Evolutionary conservation across 75 land plant genomes (phyloP).

Genomic region (Larix kaempferi): DNA sequence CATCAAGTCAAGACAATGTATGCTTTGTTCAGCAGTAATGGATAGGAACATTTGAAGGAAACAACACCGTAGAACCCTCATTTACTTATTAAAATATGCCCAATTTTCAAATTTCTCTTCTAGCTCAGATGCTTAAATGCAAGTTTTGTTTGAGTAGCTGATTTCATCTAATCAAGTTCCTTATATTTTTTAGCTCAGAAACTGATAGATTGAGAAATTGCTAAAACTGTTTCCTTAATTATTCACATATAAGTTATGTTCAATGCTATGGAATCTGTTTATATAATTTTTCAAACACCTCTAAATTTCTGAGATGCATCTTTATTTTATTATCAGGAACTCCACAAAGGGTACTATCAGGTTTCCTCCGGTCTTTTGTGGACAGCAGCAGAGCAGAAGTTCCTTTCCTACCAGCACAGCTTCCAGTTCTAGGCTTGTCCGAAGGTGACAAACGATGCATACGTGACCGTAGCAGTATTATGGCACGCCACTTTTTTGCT

Average conservation of each 20-base stretch:
- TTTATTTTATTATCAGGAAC: conserved; percentile 47
- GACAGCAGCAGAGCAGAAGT: conserved; percentile 61
- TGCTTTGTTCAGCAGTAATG: background rate
- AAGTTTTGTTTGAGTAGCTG: background rate
- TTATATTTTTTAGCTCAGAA: no score
- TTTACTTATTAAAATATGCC: background rate
- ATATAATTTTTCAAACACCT: background rate
- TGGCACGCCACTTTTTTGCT: conserved; percentile 93
- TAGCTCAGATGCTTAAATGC: background rate
- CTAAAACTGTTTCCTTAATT: background rate
- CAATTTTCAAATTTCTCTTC: background rate
- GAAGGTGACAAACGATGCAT: conserved; percentile 86
- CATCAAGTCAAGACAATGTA: background rate
- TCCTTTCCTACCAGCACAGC: conserved; percentile 76
- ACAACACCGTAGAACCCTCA: no score
- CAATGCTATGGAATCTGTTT: background rate
- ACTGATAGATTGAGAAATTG: background rate
- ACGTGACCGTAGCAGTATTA: conserved; percentile 88
- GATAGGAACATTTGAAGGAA: background rate
- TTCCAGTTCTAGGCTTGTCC: conserved; percentile 83
- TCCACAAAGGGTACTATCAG: conserved; percentile 71
- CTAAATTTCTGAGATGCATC: background rate
- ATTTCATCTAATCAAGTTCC: background rate
- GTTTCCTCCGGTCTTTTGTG: conserved; percentile 78
- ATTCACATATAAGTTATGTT: background rate